Evolutionary conservation across 1,139 yeast genomes (phyloP), one percentile per base, ranked within the genome.

Genomic region (Hanseniaspora sp.): DNA sequence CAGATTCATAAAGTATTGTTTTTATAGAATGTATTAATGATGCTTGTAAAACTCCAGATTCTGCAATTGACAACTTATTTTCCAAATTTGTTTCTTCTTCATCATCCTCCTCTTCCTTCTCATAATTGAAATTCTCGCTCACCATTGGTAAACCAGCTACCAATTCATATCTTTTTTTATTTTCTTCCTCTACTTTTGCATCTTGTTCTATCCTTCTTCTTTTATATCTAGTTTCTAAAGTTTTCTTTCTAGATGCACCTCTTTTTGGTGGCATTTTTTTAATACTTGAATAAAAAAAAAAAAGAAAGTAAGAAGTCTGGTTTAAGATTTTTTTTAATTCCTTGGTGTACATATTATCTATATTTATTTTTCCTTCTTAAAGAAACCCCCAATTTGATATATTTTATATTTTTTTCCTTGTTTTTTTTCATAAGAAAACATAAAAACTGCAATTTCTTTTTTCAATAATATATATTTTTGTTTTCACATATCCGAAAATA

Each of bases 11-110:
- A 8, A 51, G 38, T 9, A 51, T 33, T 3, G 48, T 28, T 23
- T 51, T 51, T 13, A 51, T 42, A 7, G 54, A 51, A 11, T 45
- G 31, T 8, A 51, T 51, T 13, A 51, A 31, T 1, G 54, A 51
- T 11, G 54, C 48, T 18, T 45, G 46, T 11, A 51, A 51, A 2
- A 51, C 54, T 13, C 54, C 54, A 13, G 54, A 51, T 33, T 51
- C 48, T 11, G 54, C 35, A 11, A 29, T 8, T 28, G 33, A 28
- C 33, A 41, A 28, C 3, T 6, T 12, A 7, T 23, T 41, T 5
- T 41, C 4, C 28, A 6, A 17, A 7, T 8, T 39, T 23, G 4
- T 23, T n/a, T 39, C 28, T 1, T 9, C 43, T 18, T 18, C 34
- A 13, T 17, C 13, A n/a, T 7, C 5, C 4, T 13, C 33, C 4